Evolutionary conservation across 1,284 basidiomycete species (phyloP).

Genomic region (Leccinum griseonigrum): DNA sequence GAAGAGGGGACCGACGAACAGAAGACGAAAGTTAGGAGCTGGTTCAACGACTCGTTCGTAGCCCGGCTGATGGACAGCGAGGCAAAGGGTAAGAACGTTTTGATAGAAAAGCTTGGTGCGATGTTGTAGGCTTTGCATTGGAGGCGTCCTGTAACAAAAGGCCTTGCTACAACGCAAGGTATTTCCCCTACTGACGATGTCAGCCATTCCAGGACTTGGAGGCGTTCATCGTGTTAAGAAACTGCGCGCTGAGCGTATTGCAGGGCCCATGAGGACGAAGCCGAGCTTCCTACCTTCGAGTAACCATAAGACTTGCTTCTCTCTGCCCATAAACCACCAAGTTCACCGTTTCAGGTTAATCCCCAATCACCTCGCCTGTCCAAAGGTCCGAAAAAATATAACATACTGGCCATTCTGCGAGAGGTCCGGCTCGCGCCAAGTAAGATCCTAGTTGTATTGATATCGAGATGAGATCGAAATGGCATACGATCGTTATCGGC

Average conservation of each 20-base stretch:
- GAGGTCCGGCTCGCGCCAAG: constrained; percentile 13
- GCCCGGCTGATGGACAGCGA: constrained; percentile 34
- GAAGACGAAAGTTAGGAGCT: constrained; percentile 45
- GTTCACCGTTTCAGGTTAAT: neutral
- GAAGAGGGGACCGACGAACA: constrained; percentile 41
- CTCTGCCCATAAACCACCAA: no score
- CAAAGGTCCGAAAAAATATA: neutral
- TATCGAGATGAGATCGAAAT: constrained; percentile 13
- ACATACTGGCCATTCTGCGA: neutral
- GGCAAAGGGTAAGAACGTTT: constrained; percentile 54
- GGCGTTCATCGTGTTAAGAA: neutral
- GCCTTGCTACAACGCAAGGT: neutral
- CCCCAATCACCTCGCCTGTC: neutral
- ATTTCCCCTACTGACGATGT: neutral
- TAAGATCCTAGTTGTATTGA: constrained; percentile 22
- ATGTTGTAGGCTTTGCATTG: constrained; percentile 14
- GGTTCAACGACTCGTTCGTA: constrained; percentile 45
- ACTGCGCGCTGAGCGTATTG: neutral
- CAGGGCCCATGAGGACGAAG: no score
- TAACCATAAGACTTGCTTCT: no score
- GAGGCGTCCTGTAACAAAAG: constrained; percentile 9
- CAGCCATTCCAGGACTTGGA: neutral
- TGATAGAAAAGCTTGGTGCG: constrained; percentile 49
- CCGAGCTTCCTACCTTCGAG: no score
- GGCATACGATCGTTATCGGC: neutral